Evolutionary conservation across 305 asterid species (phyloP).

Genomic region (Rubia tinctorum): DNA sequence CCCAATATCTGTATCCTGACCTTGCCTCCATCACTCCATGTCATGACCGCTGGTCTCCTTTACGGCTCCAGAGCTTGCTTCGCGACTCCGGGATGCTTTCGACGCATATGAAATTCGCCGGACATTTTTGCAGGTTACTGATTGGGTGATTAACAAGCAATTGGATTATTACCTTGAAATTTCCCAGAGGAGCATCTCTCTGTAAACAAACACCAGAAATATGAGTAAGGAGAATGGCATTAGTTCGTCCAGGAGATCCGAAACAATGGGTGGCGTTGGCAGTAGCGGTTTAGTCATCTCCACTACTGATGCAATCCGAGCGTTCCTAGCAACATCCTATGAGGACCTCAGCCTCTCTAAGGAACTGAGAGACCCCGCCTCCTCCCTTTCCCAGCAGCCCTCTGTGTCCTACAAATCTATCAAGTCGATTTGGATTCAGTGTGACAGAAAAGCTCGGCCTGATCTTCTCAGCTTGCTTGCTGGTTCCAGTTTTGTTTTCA

Average conservation of each 20-base stretch:
- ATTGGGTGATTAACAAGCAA: too few relatives aligned
- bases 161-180: background rate
- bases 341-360: slow-evolving; percentile 38
- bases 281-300: slow-evolving; percentile 37
- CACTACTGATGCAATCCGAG: slow-evolving; percentile 44
- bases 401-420: slow-evolving; percentile 61
- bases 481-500: slow-evolving; percentile 56
- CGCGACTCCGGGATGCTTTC: too few relatives aligned
- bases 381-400: slow-evolving; percentile 40
- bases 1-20: too few relatives aligned
- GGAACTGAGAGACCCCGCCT: slow-evolving; percentile 55
- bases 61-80: too few relatives aligned
- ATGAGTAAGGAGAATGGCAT: background rate
- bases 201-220: background rate
- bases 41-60: too few relatives aligned
- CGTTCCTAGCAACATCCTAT: slow-evolving; percentile 57
- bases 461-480: slow-evolving; percentile 40
- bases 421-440: slow-evolving; percentile 61
- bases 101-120: too few relatives aligned
- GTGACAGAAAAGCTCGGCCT: slow-evolving; percentile 43
- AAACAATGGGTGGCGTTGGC: slow-evolving; percentile 10
- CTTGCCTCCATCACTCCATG: too few relatives aligned
- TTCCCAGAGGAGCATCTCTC: background rate
- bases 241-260: background rate
- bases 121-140: too few relatives aligned